phyloP scores from a whole-genome alignment of 176 grass and related monocot species.

The Oryza australiensis region DNA sequence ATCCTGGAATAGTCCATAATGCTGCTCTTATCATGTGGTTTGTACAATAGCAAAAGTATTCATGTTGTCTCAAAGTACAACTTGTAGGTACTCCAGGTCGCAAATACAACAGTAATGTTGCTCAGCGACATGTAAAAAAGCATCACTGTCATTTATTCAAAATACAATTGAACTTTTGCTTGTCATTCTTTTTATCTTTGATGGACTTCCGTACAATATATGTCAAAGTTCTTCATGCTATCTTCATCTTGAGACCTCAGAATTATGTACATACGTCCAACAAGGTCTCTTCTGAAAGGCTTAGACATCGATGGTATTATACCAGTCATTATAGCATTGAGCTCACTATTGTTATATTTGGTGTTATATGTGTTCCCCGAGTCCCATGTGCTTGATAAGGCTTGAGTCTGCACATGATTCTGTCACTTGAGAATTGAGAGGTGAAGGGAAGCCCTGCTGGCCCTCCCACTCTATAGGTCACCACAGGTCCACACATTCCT shows the following conservation, averaged over 20 bases:
- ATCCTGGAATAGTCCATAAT: background rate
- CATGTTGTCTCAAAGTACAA: background rate
- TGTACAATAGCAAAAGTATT: background rate
- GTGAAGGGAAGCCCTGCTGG: constrained; percentile 24
- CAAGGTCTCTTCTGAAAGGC: background rate
- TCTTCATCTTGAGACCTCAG: background rate
- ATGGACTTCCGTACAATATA: background rate
- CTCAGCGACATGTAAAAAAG: background rate
- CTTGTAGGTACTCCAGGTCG: background rate
- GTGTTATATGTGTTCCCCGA: constrained; percentile 31
- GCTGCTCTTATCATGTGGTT: background rate
- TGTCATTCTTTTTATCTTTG: background rate
- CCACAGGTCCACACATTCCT: constrained; percentile 45
- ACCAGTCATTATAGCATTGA: constrained; percentile 30
- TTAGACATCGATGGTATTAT: constrained; percentile 22
- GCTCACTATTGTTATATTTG: constrained; percentile 33
- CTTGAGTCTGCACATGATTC: constrained; percentile 34
- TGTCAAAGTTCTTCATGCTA: background rate
- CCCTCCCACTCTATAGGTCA: constrained; percentile 25
- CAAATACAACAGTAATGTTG: background rate
- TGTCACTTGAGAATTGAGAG: constrained; percentile 39
- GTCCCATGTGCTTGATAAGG: constrained; percentile 44
- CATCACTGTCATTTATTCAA: background rate
- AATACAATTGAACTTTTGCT: background rate
- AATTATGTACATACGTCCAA: background rate